Conservation (phyloP, 2,329 filamentous ascomycete species). For the Neopestalotiopsis sp. region DNA sequence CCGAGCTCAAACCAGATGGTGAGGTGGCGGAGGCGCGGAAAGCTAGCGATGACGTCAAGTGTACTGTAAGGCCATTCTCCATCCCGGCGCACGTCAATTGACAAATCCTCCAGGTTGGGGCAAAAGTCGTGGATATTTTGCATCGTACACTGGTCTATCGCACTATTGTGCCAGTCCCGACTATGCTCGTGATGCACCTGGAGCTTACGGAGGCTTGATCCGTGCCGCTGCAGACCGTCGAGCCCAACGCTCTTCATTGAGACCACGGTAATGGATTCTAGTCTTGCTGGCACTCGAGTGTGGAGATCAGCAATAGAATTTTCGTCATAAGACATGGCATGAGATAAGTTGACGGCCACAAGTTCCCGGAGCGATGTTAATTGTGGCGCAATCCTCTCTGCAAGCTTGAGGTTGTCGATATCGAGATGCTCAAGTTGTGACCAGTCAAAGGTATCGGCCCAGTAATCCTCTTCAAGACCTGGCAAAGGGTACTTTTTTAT, state of each 20-base stretch:
- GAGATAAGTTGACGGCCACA: too few species aligned
- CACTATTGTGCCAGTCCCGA: not conserved
- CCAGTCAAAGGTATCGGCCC: constrained; percentile 23
- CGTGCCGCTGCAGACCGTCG: constrained; percentile 10
- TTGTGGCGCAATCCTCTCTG: not conserved
- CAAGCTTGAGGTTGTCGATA: not conserved
- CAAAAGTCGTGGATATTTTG: constrained; percentile 19
- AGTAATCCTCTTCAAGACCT: constrained; percentile 19
- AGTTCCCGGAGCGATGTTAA: not conserved
- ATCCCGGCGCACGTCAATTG: constrained; percentile 17
- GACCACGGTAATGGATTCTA: constrained; percentile 16
- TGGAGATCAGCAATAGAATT: not conserved
- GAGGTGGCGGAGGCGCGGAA: constrained; percentile 19
- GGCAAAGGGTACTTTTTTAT: not conserved
- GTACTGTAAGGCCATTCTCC: constrained; percentile 20
- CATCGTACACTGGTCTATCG: constrained; percentile 14
- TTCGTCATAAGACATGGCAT: not conserved
- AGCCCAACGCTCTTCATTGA: not conserved
- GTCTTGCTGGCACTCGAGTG: constrained; percentile 14
- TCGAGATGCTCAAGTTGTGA: constrained; percentile 17
- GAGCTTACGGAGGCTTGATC: constrained; percentile 15
- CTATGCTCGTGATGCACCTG: constrained; percentile 16
- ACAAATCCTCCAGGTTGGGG: constrained; percentile 20
- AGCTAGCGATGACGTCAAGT: constrained; percentile 18
- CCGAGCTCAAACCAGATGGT: constrained; percentile 24